Evolutionary conservation across 1,284 basidiomycete genomes (phyloP).

Genomic region (Cutaneotrichosporon mucoides): DNA sequence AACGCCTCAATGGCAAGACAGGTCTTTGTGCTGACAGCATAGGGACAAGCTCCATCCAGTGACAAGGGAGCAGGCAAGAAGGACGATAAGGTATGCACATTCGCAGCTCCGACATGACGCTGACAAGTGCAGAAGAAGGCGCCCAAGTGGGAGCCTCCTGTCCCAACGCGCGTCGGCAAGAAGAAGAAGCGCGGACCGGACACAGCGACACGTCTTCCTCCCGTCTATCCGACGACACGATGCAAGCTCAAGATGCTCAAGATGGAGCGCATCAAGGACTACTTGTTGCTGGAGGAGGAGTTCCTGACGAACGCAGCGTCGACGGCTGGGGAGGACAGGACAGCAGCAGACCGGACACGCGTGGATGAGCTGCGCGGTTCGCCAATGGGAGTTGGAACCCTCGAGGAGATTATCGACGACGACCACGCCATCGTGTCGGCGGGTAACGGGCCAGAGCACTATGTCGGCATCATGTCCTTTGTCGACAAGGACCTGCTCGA

Average conservation of each 20-base stretch:
- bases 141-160: conserved; percentile 93
- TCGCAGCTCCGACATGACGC: not conserved
- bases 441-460: conserved; percentile 92
- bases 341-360: conserved; percentile 86
- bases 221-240: conserved; percentile 90
- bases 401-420: conserved; percentile 99
- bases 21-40: conserved; percentile 4
- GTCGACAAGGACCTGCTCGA: conserved; percentile 98
- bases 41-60: conserved; percentile 79
- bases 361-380: conserved; percentile 93
- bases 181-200: conserved; percentile 88
- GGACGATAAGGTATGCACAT: conserved; percentile 56
- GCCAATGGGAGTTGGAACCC: conserved; percentile 93
- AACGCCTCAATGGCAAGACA: no score
- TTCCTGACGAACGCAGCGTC: conserved; percentile 95
- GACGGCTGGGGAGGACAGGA: conserved; percentile 83
- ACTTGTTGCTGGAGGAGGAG: conserved; percentile 94
- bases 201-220: conserved; percentile 83
- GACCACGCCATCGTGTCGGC: conserved; percentile 98
- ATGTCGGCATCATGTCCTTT: conserved; percentile 97
- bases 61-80: conserved; percentile 51
- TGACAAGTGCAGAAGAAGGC: conserved; percentile 53
- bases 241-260: conserved; percentile 95
- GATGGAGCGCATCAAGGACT: conserved; percentile 96
- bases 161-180: conserved; percentile 95